A percentile compares a stretch with the other conserved stretches of the same genome.
Evolutionary conservation across 306 rosid genomes (phyloP).

Genomic region (Fragaria vesca): DNA sequence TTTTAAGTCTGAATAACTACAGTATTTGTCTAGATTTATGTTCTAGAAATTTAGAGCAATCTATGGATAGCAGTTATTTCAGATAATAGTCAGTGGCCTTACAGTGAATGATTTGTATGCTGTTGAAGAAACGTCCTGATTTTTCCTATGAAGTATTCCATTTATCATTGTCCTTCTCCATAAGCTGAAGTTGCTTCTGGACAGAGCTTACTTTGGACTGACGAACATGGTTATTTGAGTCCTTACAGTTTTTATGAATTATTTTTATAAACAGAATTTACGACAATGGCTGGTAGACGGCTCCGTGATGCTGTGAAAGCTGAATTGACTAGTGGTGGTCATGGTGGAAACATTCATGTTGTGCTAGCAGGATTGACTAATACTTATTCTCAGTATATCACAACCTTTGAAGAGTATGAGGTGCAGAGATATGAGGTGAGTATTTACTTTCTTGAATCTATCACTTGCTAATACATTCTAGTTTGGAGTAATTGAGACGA

Average conservation of each 20-base stretch:
- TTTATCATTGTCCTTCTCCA: background rate
- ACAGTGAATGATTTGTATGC: background rate
- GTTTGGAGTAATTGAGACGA: background rate
- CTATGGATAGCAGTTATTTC: background rate
- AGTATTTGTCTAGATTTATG: background rate
- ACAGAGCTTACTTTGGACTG: background rate
- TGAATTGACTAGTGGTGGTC: constrained; percentile 38
- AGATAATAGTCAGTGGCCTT: background rate
- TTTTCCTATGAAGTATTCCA: background rate
- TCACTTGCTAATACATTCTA: background rate
- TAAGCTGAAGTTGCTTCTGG: constrained; percentile 9
- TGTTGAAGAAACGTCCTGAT: background rate
- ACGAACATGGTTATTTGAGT: constrained; percentile 17
- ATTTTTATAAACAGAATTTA: constrained; percentile 56
- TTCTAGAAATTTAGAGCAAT: background rate
- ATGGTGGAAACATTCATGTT: constrained; percentile 49
- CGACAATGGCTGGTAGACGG: constrained; percentile 96
- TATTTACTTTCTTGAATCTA: constrained; percentile 17
- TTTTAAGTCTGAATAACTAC: background rate
- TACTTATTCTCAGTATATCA: constrained; percentile 80
- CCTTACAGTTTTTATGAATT: constrained; percentile 9
- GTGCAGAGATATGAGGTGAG: constrained; percentile 96
- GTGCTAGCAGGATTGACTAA: constrained; percentile 87
- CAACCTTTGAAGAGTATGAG: constrained; percentile 78
- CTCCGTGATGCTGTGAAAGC: constrained; percentile 84